These are phyloP conservation scores for Vaccinium myrtillus DNA, from an alignment of 148 eudicot genomes.

Conservation along the genomic window DNA sequence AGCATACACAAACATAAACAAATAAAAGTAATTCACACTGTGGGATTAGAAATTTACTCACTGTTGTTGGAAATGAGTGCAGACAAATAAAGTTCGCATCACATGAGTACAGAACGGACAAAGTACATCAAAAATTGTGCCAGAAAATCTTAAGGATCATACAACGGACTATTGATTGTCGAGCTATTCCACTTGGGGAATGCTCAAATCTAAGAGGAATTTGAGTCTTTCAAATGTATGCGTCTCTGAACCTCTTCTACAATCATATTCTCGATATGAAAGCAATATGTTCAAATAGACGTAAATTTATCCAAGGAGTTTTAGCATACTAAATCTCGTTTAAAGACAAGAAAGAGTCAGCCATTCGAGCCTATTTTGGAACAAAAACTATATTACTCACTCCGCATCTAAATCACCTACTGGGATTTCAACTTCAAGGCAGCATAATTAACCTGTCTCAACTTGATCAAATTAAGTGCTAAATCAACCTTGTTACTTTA, in stretches of 20 bases:
- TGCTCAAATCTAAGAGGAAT: not conserved
- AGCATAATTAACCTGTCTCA: not conserved
- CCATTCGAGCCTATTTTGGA: not conserved
- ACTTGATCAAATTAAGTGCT: not conserved
- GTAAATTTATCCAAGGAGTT: not conserved
- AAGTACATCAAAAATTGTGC: not conserved
- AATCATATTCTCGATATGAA: not conserved
- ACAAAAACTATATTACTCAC: not conserved
- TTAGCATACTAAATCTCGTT: not conserved
- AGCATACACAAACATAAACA: not conserved
- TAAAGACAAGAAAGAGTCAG: not conserved
- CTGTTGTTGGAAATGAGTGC: not conserved
- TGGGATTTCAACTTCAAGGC: not conserved
- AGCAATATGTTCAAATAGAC: not conserved
- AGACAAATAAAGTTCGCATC: not conserved
- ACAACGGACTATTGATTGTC: not conserved
- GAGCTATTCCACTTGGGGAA: not conserved
- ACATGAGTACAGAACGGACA: not conserved
- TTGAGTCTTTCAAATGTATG: not conserved
- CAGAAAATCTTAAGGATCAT: not conserved
- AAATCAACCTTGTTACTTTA: not conserved
- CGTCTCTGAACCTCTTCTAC: not conserved
- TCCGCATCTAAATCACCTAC: not conserved
- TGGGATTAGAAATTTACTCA: not conserved
- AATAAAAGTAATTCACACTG: not conserved